These are phyloP conservation scores for Pistacia integerrima DNA, from an alignment of 345 rosid genomes.

Conservation along the genomic window DNA sequence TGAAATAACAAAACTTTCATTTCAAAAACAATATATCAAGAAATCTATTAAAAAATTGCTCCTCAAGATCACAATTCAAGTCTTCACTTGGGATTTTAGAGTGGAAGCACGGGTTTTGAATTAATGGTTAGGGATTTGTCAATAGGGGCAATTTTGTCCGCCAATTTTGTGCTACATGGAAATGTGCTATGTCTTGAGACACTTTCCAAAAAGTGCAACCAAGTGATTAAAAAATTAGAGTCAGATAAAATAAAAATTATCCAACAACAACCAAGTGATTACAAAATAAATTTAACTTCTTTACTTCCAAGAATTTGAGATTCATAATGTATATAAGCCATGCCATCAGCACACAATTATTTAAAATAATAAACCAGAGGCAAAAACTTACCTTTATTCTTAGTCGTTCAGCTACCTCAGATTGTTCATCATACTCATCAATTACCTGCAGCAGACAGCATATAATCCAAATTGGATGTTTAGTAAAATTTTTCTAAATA, in stretches of 20 bases:
- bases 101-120: no score
- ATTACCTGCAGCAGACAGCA: constrained; percentile 57
- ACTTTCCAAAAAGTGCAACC: no score
- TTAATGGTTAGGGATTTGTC: no score
- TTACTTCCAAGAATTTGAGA: not conserved
- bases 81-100: no score
- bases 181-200: no score
- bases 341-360: not conserved
- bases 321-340: not conserved
- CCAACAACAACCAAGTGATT: not conserved
- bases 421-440: constrained; percentile 94
- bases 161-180: no score
- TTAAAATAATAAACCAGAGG: constrained; percentile 1
- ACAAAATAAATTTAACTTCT: not conserved
- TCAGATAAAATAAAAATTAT: not conserved
- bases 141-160: no score
- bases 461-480: not conserved
- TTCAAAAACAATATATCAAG: no score
- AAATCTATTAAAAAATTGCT: no score
- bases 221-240: not conserved
- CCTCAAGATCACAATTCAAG: no score
- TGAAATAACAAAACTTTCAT: no score
- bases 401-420: constrained; percentile 89
- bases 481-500: not conserved
- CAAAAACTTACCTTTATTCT: constrained; percentile 66